Conservation (phyloP, 2,329 filamentous ascomycete species). For the Colletotrichum sp. region DNA sequence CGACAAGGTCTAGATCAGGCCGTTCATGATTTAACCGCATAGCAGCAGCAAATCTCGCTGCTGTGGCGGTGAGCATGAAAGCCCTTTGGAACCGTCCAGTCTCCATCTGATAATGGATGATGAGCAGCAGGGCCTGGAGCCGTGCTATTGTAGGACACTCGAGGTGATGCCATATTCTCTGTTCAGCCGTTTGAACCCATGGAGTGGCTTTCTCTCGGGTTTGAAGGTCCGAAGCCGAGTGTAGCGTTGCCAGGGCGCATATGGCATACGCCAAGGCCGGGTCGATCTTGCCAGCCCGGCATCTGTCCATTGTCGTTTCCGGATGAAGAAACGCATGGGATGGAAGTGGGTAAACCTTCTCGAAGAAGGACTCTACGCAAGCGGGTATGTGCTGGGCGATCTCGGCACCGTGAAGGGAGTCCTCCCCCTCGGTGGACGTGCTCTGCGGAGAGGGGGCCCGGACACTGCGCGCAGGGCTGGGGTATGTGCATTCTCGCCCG, state of each 20-base stretch:
- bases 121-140: slow-evolving; percentile 46
- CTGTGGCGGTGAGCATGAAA: slow-evolving; percentile 39
- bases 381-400: slow-evolving; percentile 22
- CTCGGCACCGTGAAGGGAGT: background rate
- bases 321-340: slow-evolving; percentile 39
- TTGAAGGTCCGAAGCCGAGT: slow-evolving; percentile 25
- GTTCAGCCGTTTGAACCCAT: slow-evolving; percentile 35
- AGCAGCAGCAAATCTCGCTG: slow-evolving; percentile 38
- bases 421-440: slow-evolving; percentile 3
- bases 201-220: slow-evolving; percentile 23
- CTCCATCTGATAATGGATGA: slow-evolving; percentile 49
- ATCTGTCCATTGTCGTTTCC: slow-evolving; percentile 33
- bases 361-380: slow-evolving; percentile 27
- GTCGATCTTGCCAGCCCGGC: slow-evolving; percentile 31
- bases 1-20: slow-evolving; percentile 32
- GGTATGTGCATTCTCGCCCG: slow-evolving; percentile 22
- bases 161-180: slow-evolving; percentile 32
- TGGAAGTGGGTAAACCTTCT: slow-evolving; percentile 26
- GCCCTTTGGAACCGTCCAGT: slow-evolving; percentile 47
- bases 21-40: slow-evolving; percentile 44
- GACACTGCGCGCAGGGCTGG: slow-evolving; percentile 4
- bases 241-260: slow-evolving; percentile 34
- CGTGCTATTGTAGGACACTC: slow-evolving; percentile 29
- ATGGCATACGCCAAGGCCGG: slow-evolving; percentile 34
- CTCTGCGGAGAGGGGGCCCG: background rate